Conservation (phyloP, 306 rosid species). For the Lathyrus sativus region DNA sequence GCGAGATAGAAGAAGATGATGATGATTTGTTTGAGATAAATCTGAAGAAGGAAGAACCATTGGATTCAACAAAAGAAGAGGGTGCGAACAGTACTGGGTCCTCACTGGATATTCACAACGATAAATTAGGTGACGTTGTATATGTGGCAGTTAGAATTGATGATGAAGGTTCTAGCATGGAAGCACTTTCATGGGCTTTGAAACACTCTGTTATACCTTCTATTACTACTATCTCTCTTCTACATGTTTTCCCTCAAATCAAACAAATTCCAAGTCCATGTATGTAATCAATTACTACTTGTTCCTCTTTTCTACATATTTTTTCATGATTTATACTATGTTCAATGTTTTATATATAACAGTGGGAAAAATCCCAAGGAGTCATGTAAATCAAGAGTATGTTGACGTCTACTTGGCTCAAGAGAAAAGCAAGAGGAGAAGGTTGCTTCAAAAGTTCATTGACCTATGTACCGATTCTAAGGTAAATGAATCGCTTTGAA, state of each 20-base stretch:
- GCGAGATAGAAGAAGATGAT: conserved; percentile 51
- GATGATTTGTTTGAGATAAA: conserved; percentile 28
- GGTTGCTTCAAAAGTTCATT: conserved; percentile 44
- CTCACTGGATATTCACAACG: conserved; percentile 35
- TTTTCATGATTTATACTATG: not conserved
- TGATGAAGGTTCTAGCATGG: conserved; percentile 53
- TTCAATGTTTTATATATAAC: not conserved
- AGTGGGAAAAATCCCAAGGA: conserved; percentile 52
- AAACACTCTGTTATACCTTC: conserved; percentile 48
- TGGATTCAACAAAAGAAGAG: conserved; percentile 52
- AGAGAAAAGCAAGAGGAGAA: conserved; percentile 41
- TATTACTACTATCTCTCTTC: conserved; percentile 44
- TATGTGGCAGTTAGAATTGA: conserved; percentile 57
- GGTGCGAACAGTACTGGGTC: conserved; percentile 44
- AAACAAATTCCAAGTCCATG: conserved; percentile 68
- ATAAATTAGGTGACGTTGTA: conserved; percentile 41
- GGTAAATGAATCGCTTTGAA: conserved; percentile 35
- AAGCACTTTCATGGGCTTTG: conserved; percentile 68
- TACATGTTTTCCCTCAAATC: conserved; percentile 69
- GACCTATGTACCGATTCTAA: conserved; percentile 43
- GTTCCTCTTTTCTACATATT: not conserved
- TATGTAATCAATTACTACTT: conserved; percentile 35
- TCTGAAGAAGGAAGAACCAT: conserved; percentile 33
- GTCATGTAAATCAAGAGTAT: conserved; percentile 32
- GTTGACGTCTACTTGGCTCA: conserved; percentile 32